Evolutionary conservation across 208 protist genomes (phyloP), one percentile per base, ranked within the genome.

Genomic region (Vickermania ingenoplastis): DNA sequence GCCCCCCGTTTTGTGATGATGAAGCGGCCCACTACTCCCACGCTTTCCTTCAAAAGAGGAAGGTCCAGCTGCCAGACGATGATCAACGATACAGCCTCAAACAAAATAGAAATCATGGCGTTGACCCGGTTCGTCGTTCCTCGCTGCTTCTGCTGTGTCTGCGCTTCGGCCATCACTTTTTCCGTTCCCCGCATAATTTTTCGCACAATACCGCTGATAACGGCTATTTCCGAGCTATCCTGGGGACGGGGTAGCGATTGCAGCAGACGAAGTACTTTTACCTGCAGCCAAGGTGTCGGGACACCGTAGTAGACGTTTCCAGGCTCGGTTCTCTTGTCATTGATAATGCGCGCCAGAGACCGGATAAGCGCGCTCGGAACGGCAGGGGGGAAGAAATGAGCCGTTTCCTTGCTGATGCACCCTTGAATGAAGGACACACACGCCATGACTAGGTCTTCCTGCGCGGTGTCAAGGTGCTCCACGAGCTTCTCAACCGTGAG

Each of bases 301-400:
- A 99, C 89, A 41, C 92, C 82, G 77, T 99, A 98, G 80, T 99
- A 99, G 3, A 98, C 75, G 83, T 99, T 98, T 25, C 97, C 96
- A 11, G 77, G 76, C 51, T 92, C 80, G 4, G 82, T 93, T 31
- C 89, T 73, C 59, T 92, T 91, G 58, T 82, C 77, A n/a, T 95
- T 54, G 56, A 97, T 92, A 62, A 97, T 88, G 59, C 67, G 73
- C 2, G 59, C 61, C 53, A 97, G 80, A 1, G 94, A 59, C 31
- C 91, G 70, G 58, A 98, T 94, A 41, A 94, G 77, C 49, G 80
- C 75, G 21, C 52, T 71, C 45, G 63, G 78, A 28, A 87, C 67
- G 1, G 26, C 91, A n/a, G n/a, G n/a, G 56, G 26, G 67, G 64
- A 80, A 86, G 29, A 86, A 69, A 14, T 86, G 65, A 59, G 79